Evolutionary conservation across 2,329 filamentous ascomycete genomes (phyloP), one percentile per base, ranked within the genome.

Genomic region (Nannizziopsis arthrosporioides): DNA sequence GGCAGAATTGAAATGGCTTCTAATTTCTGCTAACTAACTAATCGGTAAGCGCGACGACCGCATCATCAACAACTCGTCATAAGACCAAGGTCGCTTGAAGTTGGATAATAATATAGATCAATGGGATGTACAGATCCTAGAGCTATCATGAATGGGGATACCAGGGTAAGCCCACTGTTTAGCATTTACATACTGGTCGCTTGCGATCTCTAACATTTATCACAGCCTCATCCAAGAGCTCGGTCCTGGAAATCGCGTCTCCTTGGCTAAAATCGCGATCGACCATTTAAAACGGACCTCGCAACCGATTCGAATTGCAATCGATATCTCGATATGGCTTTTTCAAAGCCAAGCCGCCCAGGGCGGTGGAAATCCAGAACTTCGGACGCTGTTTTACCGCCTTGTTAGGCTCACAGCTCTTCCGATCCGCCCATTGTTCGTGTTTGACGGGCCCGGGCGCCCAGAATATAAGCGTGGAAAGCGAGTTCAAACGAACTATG

Each of bases 241-340:
- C 56, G 89, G 89, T 36, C 70, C 81, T 7, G 87, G 88, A 47
- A 75, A 84, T 60, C 78, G 89, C 51, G 73, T 93, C 47, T 83
- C 92, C 14, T 74, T 98, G 8, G 80, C 85, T 31, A 93, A 86
- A 61, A 75, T 96, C 44, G 84, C 89, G 27, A 74, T 88, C 40
- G 78, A 88, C 42, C 82, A 85, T 56, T 77, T 93, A 54, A 78
- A 87, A 58, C 67, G 74, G 47, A 80, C 78, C 9, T 75, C 77
- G 18, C 76, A 82, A 1, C 89, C 89, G 0, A 72, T 96, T 36
- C 82, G 89, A 36, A 74, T 98, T 41, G 92, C 92, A 35, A 84
- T 98, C 54, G 92, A 98, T 62, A 84, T 94, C 56, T 87, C 88
- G 2, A 96, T 98, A 61, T 98, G 92, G 92, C 84, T 94, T 39